Base-by-base conservation (phyloP, 768 basidiomycete species). In the Trametes elegans region DNA sequence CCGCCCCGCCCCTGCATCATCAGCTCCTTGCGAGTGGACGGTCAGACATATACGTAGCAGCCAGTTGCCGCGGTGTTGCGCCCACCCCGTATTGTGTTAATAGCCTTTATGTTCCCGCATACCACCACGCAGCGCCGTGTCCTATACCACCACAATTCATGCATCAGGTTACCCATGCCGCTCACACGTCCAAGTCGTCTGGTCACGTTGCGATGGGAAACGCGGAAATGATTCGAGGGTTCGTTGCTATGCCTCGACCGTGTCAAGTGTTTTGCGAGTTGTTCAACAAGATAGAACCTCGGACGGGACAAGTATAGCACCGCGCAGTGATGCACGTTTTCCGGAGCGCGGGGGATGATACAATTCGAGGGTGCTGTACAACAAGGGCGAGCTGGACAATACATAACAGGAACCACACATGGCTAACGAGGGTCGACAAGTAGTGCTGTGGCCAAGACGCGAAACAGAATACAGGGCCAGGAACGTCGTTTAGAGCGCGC, bases 281-380 rank as follows among this genome's bases (percentile, higher is more conserved):
- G 35, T 28, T 26, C 16, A 43, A 28, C 13, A 13, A 36, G 31
- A 28, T 41, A 19, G 19, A 45, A 19, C 31, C 13, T 23, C 40
- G 46, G 28, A 38, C 36, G 27, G 45, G 35, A 24, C 29, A 47
- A 54, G 39, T 38, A 47, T 41, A 41, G 45, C 39, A 31, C n/a
- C n/a, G 53, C 45, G 36, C 53, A 54, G 36, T 58, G 57, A 58
- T 58, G 31, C 57, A 58, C 57, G 57, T 58, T 58, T 48, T 23
- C 35, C 29, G 46, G 50, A 26, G 50, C 14, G 19, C 34, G 41
- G 50, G 44, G 32, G 11, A 21, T 43, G 50, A 58, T 58, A 32
- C 57, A 35, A 47, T 58, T 58, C 57, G 45, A 47, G 57, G 57
- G 57, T 58, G 29, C 49, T n/a, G n/a, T n/a, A n/a, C n/a, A n/a